Evolutionary conservation across 140 eudicot genomes (phyloP).

Genomic region (Anethum foeniculum): DNA sequence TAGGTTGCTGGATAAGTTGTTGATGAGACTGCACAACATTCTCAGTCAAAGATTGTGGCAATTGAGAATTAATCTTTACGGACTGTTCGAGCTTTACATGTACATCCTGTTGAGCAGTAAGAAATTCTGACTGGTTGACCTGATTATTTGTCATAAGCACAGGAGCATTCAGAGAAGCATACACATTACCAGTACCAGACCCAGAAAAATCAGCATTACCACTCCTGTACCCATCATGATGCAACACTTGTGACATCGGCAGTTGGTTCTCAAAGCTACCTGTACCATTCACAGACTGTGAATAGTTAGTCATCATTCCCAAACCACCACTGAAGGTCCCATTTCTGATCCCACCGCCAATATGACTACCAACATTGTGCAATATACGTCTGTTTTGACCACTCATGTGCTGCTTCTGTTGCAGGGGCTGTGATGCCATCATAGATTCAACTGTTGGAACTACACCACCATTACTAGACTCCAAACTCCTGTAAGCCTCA

Average conservation of each 20-base stretch:
- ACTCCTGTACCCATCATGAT: slow-evolving; percentile 62
- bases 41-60: slow-evolving; percentile 36
- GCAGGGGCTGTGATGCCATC: slow-evolving; percentile 43
- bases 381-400: slow-evolving; percentile 72
- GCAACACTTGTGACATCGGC: slow-evolving; percentile 37
- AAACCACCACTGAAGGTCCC: slow-evolving; percentile 56
- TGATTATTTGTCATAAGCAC: slow-evolving; percentile 45
- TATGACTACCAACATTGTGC: slow-evolving; percentile 71
- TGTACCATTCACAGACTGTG: slow-evolving; percentile 48
- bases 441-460: slow-evolving; percentile 49
- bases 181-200: slow-evolving; percentile 47
- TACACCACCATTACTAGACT: slow-evolving; percentile 42
- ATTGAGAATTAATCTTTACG: slow-evolving; percentile 35
- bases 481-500: slow-evolving; percentile 49
- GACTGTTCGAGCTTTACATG: slow-evolving; percentile 41
- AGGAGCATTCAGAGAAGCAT: slow-evolving; percentile 36
- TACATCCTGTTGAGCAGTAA: slow-evolving; percentile 35
- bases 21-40: slow-evolving; percentile 38
- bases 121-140: slow-evolving; percentile 39
- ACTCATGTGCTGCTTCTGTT: slow-evolving; percentile 49
- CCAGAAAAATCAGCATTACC: slow-evolving; percentile 39
- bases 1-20: slow-evolving; percentile 36
- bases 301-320: slow-evolving; percentile 44
- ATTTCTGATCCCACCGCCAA: slow-evolving; percentile 65
- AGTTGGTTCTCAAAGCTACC: slow-evolving; percentile 54